Evolutionary conservation across 2,329 filamentous ascomycete species (phyloP).

Genomic region (Talaromyces sp.): DNA sequence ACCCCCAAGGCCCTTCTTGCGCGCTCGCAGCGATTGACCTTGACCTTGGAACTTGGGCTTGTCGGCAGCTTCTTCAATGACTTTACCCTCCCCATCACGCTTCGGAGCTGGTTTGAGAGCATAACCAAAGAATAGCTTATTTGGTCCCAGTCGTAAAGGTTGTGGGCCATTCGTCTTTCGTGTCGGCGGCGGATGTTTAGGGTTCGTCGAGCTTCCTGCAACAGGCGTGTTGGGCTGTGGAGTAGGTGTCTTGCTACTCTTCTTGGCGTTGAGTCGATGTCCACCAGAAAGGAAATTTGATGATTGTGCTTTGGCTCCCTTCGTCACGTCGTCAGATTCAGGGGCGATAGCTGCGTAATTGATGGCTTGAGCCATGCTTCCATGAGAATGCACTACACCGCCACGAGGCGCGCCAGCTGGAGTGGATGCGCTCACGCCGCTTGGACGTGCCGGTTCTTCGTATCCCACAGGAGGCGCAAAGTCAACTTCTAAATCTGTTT

Average conservation of each 20-base stretch:
- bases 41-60: slow-evolving; percentile 77
- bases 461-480: slow-evolving; percentile 94
- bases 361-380: slow-evolving; percentile 96
- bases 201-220: slow-evolving; percentile 50
- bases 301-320: slow-evolving; percentile 59
- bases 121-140: slow-evolving; percentile 96
- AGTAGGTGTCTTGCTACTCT: slow-evolving; percentile 68
- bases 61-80: slow-evolving; percentile 49
- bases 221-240: slow-evolving; percentile 72
- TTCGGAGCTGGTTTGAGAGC: slow-evolving; percentile 85
- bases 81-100: slow-evolving; percentile 62
- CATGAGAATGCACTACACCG: slow-evolving; percentile 74
- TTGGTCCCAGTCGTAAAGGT: slow-evolving; percentile 75
- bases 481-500: slow-evolving; percentile 94
- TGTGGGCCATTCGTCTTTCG: slow-evolving; percentile 72
- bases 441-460: slow-evolving; percentile 69
- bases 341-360: slow-evolving; percentile 91
- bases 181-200: slow-evolving; percentile 42
- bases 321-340: slow-evolving; percentile 61
- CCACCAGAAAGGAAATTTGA: slow-evolving; percentile 79
- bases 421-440: slow-evolving; percentile 81
- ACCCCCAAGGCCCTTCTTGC: slow-evolving; percentile 58
- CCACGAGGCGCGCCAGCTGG: slow-evolving; percentile 59
- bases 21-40: slow-evolving; percentile 74
- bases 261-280: slow-evolving; percentile 78